These are phyloP conservation scores for Allium cepa DNA, from an alignment of 106 monocot genomes.

Conservation along the genomic window DNA sequence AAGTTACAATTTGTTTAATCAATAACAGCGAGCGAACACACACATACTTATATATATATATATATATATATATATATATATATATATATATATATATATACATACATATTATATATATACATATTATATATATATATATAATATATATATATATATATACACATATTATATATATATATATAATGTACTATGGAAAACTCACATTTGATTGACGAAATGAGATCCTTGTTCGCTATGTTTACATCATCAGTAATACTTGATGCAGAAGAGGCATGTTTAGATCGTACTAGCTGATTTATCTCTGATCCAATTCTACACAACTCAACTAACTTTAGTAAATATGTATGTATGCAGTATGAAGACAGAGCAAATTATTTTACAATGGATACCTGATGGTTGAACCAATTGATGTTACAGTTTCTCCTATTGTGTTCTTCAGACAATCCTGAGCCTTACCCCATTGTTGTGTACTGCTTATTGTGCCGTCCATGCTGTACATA, in stretches of 20 bases:
- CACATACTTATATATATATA: too few species aligned
- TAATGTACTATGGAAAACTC: slow-evolving; percentile 7
- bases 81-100: too few species aligned
- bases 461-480: slow-evolving; percentile 29
- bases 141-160: too few species aligned
- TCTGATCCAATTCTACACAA: slow-evolving; percentile 42
- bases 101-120: too few species aligned
- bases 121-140: too few species aligned
- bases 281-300: slow-evolving; percentile 32
- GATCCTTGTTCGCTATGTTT: slow-evolving; percentile 26
- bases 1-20: not conserved
- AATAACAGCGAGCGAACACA: too few species aligned
- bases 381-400: slow-evolving; percentile 50
- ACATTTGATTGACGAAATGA: slow-evolving; percentile 55
- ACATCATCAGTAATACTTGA: slow-evolving; percentile 31
- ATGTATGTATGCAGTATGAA: too few species aligned
- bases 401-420: slow-evolving; percentile 39
- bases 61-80: too few species aligned
- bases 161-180: too few species aligned
- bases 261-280: slow-evolving; percentile 38
- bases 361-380: too few species aligned
- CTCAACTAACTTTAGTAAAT: not conserved
- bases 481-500: slow-evolving; percentile 31
- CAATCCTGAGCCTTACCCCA: slow-evolving; percentile 70
- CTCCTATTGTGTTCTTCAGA: slow-evolving; percentile 27